A percentile compares a stretch with the other conserved stretches of the same genome.
Conservation (phyloP, 345 rosid genomes). For the Theobroma cacao region DNA sequence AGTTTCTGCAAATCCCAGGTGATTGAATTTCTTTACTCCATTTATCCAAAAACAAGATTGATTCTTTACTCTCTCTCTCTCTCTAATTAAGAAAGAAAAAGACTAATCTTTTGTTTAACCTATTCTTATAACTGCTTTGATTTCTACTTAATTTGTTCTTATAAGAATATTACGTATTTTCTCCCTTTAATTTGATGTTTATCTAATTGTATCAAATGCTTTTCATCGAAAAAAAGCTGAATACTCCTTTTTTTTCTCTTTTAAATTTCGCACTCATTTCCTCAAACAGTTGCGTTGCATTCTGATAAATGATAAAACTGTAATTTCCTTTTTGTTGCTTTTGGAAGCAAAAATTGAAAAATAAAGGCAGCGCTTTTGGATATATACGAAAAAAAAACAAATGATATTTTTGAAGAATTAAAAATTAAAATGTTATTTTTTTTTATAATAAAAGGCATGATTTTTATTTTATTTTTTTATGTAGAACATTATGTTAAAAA, state of each 20-base stretch:
- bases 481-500: neutral
- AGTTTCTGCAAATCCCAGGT: neutral
- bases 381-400: neutral
- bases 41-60: too few relatives aligned
- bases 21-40: too few relatives aligned
- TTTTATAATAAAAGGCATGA: neutral
- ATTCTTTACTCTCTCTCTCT: neutral
- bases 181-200: neutral
- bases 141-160: neutral
- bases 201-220: neutral
- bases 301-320: neutral
- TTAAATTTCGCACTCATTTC: neutral
- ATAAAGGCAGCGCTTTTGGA: neutral
- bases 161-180: neutral
- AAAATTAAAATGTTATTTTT: neutral
- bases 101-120: neutral
- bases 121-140: neutral
- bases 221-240: neutral
- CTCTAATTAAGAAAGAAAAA: neutral
- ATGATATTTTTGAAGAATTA: neutral
- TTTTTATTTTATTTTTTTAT: neutral
- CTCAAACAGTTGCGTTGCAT: neutral
- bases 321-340: neutral
- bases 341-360: neutral
- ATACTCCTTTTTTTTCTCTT: neutral